Evolutionary conservation across 2,329 filamentous ascomycete genomes (phyloP).

Genomic region (Sporothrix schenckii): DNA sequence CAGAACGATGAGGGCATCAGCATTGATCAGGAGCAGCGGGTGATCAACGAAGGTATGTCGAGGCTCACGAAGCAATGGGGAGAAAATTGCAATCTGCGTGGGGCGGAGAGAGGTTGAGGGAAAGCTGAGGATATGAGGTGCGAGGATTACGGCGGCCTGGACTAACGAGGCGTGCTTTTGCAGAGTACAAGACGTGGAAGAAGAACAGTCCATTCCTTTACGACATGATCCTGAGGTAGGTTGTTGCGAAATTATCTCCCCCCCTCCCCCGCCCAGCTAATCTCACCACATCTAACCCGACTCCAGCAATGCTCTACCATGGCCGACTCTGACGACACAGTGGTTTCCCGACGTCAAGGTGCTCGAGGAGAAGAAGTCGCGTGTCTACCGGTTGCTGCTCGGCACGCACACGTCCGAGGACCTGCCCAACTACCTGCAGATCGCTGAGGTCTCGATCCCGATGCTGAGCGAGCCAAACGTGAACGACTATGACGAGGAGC

Average conservation of each 20-base stretch:
- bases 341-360: constrained; percentile 96
- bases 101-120: not conserved
- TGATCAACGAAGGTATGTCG: constrained; percentile 82
- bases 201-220: constrained; percentile 99
- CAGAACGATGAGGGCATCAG: constrained; percentile 68
- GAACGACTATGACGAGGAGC: constrained; percentile 86
- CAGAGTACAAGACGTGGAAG: constrained; percentile 99
- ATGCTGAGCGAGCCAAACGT: constrained; percentile 74
- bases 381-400: constrained; percentile 83
- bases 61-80: not conserved
- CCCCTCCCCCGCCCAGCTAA: no score
- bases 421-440: constrained; percentile 88
- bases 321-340: constrained; percentile 95
- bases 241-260: not conserved
- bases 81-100: not conserved
- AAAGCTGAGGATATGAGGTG: not conserved
- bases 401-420: constrained; percentile 92
- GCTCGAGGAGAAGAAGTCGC: constrained; percentile 82
- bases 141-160: not conserved
- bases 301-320: constrained; percentile 81
- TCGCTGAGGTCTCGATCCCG: constrained; percentile 90
- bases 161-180: not conserved
- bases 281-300: not conserved
- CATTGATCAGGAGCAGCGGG: constrained; percentile 71
- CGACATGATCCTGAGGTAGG: constrained; percentile 85